A percentile compares a stretch with the other conserved stretches of the same genome.
These are phyloP conservation scores for Chlamydomonas reinhardtii DNA, from an alignment of 163 green algal species.

Conservation along the genomic window DNA sequence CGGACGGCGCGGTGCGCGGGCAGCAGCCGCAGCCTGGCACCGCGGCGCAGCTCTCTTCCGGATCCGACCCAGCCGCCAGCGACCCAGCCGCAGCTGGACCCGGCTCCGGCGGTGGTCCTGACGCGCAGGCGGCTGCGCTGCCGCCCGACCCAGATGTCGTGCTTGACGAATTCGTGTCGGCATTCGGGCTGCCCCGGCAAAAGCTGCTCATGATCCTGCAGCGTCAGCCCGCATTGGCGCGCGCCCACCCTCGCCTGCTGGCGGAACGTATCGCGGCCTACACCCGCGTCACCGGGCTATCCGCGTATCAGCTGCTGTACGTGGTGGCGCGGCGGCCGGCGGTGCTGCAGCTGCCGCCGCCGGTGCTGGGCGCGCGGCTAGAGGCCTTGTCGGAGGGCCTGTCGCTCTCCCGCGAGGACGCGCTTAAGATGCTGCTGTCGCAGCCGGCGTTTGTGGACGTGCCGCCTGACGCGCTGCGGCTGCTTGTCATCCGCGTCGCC, in stretches of 20 bases:
- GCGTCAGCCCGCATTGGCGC: conserved; percentile 25
- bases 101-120: background rate
- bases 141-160: conserved; percentile 7
- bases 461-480: background rate
- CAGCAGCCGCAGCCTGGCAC: background rate
- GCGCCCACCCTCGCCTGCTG: background rate
- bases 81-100: background rate
- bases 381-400: background rate
- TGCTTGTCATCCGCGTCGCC: background rate
- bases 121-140: background rate
- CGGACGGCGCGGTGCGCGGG: no score
- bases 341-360: conserved; percentile 6
- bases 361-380: background rate
- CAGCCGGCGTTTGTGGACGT: conserved; percentile 40
- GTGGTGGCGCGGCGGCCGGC: conserved; percentile 19
- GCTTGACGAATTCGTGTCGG: conserved; percentile 7
- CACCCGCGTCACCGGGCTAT: background rate
- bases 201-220: conserved; percentile 35
- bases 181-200: conserved; percentile 33
- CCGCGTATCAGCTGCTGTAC: conserved; percentile 42
- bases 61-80: background rate
- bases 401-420: background rate
- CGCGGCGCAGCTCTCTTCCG: background rate
- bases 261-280: conserved; percentile 25
- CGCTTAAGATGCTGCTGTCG: conserved; percentile 2